Evolutionary conservation across 768 basidiomycete species (phyloP), one percentile per base, ranked within the genome.

Genomic region (Suillus cothurnatus): DNA sequence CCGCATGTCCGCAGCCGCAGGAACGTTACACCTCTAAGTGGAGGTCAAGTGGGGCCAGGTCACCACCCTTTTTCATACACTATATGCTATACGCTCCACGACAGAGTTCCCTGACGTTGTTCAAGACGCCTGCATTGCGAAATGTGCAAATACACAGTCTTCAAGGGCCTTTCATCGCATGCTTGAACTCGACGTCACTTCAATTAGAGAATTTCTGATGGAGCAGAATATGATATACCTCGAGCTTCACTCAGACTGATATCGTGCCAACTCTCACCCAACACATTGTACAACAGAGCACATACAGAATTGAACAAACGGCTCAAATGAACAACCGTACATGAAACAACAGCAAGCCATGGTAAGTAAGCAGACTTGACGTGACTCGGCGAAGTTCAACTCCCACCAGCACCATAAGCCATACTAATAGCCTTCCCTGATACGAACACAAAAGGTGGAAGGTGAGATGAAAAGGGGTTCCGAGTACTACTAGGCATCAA

Each of bases 291-390:
- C 15, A 28, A 19, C 23, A 28, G 38, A 14, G 38, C 57, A 39
- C 15, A 41, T 31, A 21, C 11, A 12, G 26, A 41, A 21, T 28
- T 39, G 21, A 31, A 59, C 58, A 41, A 41, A 41, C 39, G 28
- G 26, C 38, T 59, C 3, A 41, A 41, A 59, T 41, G 58, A 41
- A 41, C 58, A 59, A 59, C 41, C 39, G 28, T 59, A 59, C 58
- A 59, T 59, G 26, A 26, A 58, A 58, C 38, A 58, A 38, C 23
- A 28, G 38, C 53, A n/a, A 39, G 26, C 38, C 6, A 32, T 11
- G 26, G 57, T 58, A 50, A 49, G 47, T 50, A 50, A 26, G 26
- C 7, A 58, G 38, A 6, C 57, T 3, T 15, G 39, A 39, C 57
- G 17, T 28, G 38, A 39, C 19, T 19, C 9, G 28, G 5, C 6